Percentiles rank a stretch among this genome's conserved stretches.
phyloP scores from a whole-genome alignment of 2,329 filamentous ascomycete species.

The Ilyonectria destructans region DNA sequence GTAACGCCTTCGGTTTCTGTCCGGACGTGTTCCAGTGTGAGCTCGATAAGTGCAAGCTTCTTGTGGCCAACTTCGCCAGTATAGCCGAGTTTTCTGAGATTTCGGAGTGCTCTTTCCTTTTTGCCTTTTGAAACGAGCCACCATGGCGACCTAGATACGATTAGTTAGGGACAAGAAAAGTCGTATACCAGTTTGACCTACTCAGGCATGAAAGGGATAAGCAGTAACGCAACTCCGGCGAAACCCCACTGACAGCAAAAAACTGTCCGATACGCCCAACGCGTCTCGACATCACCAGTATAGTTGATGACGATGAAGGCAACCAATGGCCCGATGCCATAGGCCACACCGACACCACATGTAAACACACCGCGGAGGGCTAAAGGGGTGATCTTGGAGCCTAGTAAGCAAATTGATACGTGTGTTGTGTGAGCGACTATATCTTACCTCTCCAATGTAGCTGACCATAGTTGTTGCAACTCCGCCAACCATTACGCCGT shows the following conservation, averaged over 20 bases:
- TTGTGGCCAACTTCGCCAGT: slow-evolving; percentile 14
- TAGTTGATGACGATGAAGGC: slow-evolving; percentile 37
- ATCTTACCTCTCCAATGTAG: slow-evolving; percentile 35
- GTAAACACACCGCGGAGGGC: slow-evolving; percentile 36
- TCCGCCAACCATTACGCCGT: slow-evolving; percentile 31
- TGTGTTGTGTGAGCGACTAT: neutral
- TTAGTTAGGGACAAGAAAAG: neutral
- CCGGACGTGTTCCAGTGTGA: slow-evolving; percentile 23
- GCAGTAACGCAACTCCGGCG: slow-evolving; percentile 13
- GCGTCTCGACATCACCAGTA: slow-evolving; percentile 19
- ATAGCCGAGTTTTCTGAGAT: slow-evolving; percentile 21
- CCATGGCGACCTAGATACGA: slow-evolving; percentile 26
- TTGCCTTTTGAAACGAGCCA: slow-evolving; percentile 35
- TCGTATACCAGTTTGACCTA: neutral
- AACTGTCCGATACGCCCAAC: slow-evolving; percentile 34
- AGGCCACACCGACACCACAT: slow-evolving; percentile 31
- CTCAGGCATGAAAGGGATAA: slow-evolving; percentile 33
- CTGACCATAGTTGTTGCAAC: slow-evolving; percentile 32
- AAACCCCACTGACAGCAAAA: slow-evolving; percentile 37
- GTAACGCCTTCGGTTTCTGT: slow-evolving; percentile 32
- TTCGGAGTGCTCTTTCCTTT: slow-evolving; percentile 9
- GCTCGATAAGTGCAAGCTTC: slow-evolving; percentile 30
- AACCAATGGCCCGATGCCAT: slow-evolving; percentile 27
- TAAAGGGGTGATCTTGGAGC: slow-evolving; percentile 20
- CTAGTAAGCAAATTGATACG: neutral